Evolutionary conservation across 2,329 filamentous ascomycete species (phyloP), one percentile per base, ranked within the genome.

Genomic region (Paecilomyces sp.): DNA sequence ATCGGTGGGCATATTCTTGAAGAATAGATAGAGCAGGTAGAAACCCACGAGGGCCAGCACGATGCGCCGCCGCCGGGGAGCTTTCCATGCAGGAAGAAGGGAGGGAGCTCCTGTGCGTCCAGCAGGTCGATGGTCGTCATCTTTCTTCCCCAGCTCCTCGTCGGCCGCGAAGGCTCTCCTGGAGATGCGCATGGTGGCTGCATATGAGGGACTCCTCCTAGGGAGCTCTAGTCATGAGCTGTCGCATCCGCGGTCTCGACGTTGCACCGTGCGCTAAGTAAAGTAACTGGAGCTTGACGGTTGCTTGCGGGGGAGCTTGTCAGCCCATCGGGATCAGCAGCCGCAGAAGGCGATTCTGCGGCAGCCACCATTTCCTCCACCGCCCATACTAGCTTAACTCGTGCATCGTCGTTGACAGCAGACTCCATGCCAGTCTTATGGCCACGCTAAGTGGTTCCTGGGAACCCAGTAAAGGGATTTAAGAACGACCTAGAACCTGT

Each of bases 71-170:
- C 71, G 71, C 22, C 76, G 74, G 57, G 74, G 72, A 13, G 65
- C 60, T 61, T 67, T 68, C 66, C 71, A 70, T 56, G 72, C 66
- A 55, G 69, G 70, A 68, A 18, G n/a, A 47, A 75, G 72, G 18
- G 66, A 62, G 54, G 69, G 64, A 34, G 69, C 66, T 57, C 69
- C 63, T 56, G 68, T 22, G 22, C 22, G 22, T 22, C 22, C 64
- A 15, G 68, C 68, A 6, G 75, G 77, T 61, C 74, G 78, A 71
- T 84, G 82, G 71, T 87, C 84, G 70, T 88, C 85, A 71, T 88
- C 81, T 69, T 84, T 84, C 74, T 87, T 88, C 60, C 84, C 85
- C 61, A 86, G 78, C 77, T 87, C 84, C 74, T 85, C 84, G 68
- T 88, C 85, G 60, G 75, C 79, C 25, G 77, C 71, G 63, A 82